These are phyloP conservation scores for Letharia lupina DNA, from an alignment of 495 filamentous ascomycete genomes.

Conservation along the genomic window DNA sequence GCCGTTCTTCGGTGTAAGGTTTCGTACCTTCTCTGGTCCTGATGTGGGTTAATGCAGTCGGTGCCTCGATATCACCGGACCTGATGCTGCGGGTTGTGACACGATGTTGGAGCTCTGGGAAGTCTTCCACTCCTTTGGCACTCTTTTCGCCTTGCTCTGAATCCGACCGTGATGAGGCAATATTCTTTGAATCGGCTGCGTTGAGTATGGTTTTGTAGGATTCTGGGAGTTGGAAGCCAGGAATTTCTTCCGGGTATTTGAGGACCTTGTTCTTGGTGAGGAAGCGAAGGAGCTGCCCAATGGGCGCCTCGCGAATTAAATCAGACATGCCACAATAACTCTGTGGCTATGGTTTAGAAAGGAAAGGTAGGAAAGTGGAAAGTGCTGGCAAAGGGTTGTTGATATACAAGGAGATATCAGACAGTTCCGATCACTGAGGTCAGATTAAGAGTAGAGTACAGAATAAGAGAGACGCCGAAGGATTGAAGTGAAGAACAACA, in stretches of 20 bases:
- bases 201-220: slow-evolving; percentile 36
- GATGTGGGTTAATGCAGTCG: slow-evolving; percentile 24
- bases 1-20: slow-evolving; percentile 33
- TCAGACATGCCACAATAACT: slow-evolving; percentile 19
- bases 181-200: slow-evolving; percentile 10
- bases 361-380: neutral
- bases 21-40: slow-evolving; percentile 30
- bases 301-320: slow-evolving; percentile 42
- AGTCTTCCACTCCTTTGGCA: slow-evolving; percentile 13
- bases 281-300: slow-evolving; percentile 47
- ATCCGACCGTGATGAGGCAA: slow-evolving; percentile 10
- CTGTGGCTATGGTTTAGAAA: neutral
- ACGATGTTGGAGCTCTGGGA: slow-evolving; percentile 18
- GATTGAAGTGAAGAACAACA: neutral
- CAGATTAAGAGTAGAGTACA: neutral
- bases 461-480: neutral
- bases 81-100: slow-evolving; percentile 16
- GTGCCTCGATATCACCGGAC: slow-evolving; percentile 18
- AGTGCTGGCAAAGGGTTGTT: neutral
- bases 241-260: slow-evolving; percentile 47
- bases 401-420: neutral
- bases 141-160: slow-evolving; percentile 18
- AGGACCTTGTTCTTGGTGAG: slow-evolving; percentile 42
- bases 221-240: slow-evolving; percentile 43
- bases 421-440: neutral